Evolutionary conservation across 1,284 basidiomycete genomes (phyloP).

Genomic region (Ceratobasidium sp.): DNA sequence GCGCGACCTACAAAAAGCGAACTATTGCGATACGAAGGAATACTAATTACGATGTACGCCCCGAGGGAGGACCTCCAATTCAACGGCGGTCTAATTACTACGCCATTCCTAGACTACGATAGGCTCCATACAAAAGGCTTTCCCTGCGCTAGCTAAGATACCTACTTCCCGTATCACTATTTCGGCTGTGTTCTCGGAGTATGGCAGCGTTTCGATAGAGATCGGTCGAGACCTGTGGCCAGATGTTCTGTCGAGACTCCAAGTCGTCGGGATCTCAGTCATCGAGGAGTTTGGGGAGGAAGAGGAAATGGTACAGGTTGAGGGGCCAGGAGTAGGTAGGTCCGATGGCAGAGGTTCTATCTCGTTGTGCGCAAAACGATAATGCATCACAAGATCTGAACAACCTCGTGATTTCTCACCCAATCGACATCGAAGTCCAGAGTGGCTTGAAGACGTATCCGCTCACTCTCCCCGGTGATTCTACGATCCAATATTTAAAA

Average conservation of each 20-base stretch:
- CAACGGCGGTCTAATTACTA: background rate
- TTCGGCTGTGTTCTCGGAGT: constrained; percentile 9
- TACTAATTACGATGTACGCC: constrained; percentile 18
- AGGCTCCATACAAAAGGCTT: background rate
- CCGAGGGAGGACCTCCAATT: too few species aligned
- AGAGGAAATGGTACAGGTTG: background rate
- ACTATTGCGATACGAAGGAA: constrained; percentile 18
- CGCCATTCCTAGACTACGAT: constrained; percentile 1
- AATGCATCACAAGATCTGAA: background rate
- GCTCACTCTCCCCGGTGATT: background rate
- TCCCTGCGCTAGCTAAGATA: background rate
- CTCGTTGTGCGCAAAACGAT: background rate
- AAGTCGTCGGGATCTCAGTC: constrained; percentile 15
- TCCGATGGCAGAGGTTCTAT: too few species aligned
- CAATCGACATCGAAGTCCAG: constrained; percentile 5
- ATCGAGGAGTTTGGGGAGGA: background rate
- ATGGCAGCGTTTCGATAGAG: constrained; percentile 12
- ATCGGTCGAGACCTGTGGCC: constrained; percentile 19
- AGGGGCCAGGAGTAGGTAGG: too few species aligned
- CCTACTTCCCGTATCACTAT: background rate
- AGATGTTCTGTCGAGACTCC: background rate
- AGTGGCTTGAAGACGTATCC: background rate
- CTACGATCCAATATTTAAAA: constrained; percentile 20
- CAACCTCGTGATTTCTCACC: background rate
- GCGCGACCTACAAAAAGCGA: background rate